Evolutionary conservation across 2,329 filamentous ascomycete species (phyloP), one percentile per base, ranked within the genome.

Genomic region (Fusarium bulbicola): DNA sequence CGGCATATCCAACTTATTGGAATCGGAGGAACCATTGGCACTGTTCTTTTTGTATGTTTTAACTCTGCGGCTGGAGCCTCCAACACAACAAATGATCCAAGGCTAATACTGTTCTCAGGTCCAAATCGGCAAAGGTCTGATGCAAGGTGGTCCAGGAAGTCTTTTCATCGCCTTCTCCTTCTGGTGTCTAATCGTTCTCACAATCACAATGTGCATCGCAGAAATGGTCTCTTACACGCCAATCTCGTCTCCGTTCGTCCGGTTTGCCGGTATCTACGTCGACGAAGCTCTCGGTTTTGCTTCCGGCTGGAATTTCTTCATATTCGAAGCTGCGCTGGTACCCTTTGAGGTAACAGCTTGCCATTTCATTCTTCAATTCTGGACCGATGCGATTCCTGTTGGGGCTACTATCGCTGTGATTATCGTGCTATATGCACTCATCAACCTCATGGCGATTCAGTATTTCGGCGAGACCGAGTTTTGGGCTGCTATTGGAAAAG

Each of bases 391-490:
- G 7, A 85, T 92, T 9, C 90, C 89, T 0, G 86, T 87, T 1
- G 89, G 86, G 6, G 90, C 84, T 18, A 87, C 92, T 57, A 91
- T 93, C 59, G 86, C 88, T 36, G 88, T 91, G 34, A 80, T 84
- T 46, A 79, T 84, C 43, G 69, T 83, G 1, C 72, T 87, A 5
- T 86, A 87, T 63, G 85, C 82, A 3, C 62, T 86, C 1, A 86
- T 95, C 82, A 95, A 95, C 75, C 75, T 95, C 52, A 85, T 95
- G 68, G 91, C 91, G 2, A 92, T 95, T 24, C 86, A 92, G 72
- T 93, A 87, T 86, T 95, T 93, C 66, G 92, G 92, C 49, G 92
- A 94, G 81, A 88, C 91, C 1, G 93, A 96, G 79, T 96, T 97
- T 77, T 90, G 87, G 87, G 89, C 91, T 26, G 91, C 93, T 6